phyloP scores from a whole-genome alignment of 1,284 basidiomycete genomes.

The Stygiomarasmius scandens region DNA sequence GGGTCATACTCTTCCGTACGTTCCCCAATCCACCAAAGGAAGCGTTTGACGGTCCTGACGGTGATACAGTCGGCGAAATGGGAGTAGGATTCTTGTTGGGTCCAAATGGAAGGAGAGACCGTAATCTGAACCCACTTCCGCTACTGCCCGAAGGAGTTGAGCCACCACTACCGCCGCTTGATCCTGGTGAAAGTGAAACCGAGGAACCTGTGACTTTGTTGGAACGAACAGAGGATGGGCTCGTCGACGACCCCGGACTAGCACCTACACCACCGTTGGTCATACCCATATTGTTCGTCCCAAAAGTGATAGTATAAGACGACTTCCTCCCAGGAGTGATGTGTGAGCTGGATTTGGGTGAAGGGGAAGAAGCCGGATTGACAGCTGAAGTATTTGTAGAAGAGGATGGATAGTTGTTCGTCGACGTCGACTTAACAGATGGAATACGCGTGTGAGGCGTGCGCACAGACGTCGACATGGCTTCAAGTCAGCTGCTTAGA shows the following conservation, averaged over 20 bases:
- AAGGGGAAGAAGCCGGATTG: neutral
- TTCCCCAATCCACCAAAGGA: neutral
- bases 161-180: neutral
- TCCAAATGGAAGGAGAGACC: constrained; percentile 3
- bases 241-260: neutral
- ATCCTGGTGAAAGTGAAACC: neutral
- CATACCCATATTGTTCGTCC: neutral
- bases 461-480: neutral
- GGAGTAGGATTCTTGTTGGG: constrained; percentile 3
- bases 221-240: neutral
- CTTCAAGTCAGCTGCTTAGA: neutral
- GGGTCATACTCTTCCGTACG: neutral
- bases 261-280: neutral
- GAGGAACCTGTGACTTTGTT: neutral
- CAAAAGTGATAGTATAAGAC: neutral
- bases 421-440: neutral
- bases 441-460: neutral
- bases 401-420: neutral
- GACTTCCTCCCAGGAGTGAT: neutral
- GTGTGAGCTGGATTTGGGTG: neutral
- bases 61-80: neutral
- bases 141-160: too few species aligned
- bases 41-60: neutral
- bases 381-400: neutral
- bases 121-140: neutral